A percentile compares a stretch with the other conserved stretches of the same genome.
Conservation (phyloP, 331 rosid species). For the Malus hybrid region DNA sequence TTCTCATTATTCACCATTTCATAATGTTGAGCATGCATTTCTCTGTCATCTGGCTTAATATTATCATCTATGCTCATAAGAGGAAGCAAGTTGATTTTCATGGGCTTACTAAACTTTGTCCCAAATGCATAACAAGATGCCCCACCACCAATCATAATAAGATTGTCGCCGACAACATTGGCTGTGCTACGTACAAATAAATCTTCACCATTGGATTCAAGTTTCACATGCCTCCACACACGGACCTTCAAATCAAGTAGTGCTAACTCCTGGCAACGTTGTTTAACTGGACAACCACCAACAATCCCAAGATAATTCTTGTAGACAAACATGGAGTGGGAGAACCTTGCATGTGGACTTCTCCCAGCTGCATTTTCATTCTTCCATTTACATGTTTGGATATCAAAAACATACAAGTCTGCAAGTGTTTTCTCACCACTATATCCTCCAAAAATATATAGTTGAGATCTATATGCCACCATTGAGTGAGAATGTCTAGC, state of each 20-base stretch:
- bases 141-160: slow-evolving; percentile 83
- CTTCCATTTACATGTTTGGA: slow-evolving; percentile 57
- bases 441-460: slow-evolving; percentile 77
- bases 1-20: slow-evolving; percentile 22
- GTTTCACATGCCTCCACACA: slow-evolving; percentile 65
- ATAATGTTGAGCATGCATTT: slow-evolving; percentile 11
- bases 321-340: slow-evolving; percentile 79
- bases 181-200: slow-evolving; percentile 87
- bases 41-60: slow-evolving; percentile 17
- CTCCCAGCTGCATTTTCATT: slow-evolving; percentile 58
- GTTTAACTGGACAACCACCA: slow-evolving; percentile 90
- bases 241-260: slow-evolving; percentile 58
- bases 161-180: slow-evolving; percentile 55
- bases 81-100: slow-evolving; percentile 53
- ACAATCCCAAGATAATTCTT: slow-evolving; percentile 65
- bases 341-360: slow-evolving; percentile 84
- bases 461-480: slow-evolving; percentile 62
- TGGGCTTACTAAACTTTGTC: slow-evolving; percentile 86
- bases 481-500: slow-evolving; percentile 92
- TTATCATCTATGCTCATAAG: slow-evolving; percentile 27
- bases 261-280: slow-evolving; percentile 63
- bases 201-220: slow-evolving; percentile 53
- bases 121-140: slow-evolving; percentile 97
- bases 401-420: slow-evolving; percentile 70
- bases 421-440: slow-evolving; percentile 77